Percentiles rank a stretch among this genome's conserved stretches.
phyloP scores from a whole-genome alignment of 2,329 filamentous ascomycete species.

The Ophiostoma tasmaniense region DNA sequence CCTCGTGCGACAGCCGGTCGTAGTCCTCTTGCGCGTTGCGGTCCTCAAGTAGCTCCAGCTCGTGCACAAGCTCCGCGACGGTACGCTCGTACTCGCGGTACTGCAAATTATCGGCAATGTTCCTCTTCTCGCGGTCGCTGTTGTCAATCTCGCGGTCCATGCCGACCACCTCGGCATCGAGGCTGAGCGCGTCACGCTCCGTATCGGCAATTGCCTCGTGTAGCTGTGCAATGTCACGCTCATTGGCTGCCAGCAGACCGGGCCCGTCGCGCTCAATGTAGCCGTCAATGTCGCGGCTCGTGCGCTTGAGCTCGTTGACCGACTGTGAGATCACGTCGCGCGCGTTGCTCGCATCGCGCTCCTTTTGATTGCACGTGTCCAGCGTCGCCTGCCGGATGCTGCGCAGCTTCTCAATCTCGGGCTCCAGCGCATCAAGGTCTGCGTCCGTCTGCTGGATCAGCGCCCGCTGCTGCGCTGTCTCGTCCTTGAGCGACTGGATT shows the following conservation, averaged over 20 bases:
- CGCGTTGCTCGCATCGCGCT: constrained; percentile 62
- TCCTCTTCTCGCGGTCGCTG: constrained; percentile 73
- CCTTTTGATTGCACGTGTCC: constrained; percentile 60
- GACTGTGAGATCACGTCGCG: constrained; percentile 65
- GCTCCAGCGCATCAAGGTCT: constrained; percentile 65
- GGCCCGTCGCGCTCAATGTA: constrained; percentile 72
- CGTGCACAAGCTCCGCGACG: constrained; percentile 56
- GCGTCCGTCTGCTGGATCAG: constrained; percentile 60
- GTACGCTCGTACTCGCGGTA: constrained; percentile 68
- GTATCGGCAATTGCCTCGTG: constrained; percentile 56
- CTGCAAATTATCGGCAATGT: constrained; percentile 79
- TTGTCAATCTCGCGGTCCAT: constrained; percentile 70
- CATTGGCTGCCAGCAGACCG: constrained; percentile 59
- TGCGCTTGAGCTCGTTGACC: constrained; percentile 65
- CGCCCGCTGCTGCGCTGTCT: constrained; percentile 60
- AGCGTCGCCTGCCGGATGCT: constrained; percentile 69
- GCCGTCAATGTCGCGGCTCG: constrained; percentile 67
- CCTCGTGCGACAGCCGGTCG: constrained; percentile 62
- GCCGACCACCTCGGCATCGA: constrained; percentile 65
- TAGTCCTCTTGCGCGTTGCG: constrained; percentile 80
- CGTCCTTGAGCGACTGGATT: constrained; percentile 63
- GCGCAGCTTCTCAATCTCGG: constrained; percentile 67
- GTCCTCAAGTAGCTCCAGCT: constrained; percentile 66
- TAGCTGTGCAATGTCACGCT: constrained; percentile 58
- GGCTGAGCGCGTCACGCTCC: constrained; percentile 57